Conservation (phyloP, 129 eudicot genomes). For the Sambucus nigra region DNA sequence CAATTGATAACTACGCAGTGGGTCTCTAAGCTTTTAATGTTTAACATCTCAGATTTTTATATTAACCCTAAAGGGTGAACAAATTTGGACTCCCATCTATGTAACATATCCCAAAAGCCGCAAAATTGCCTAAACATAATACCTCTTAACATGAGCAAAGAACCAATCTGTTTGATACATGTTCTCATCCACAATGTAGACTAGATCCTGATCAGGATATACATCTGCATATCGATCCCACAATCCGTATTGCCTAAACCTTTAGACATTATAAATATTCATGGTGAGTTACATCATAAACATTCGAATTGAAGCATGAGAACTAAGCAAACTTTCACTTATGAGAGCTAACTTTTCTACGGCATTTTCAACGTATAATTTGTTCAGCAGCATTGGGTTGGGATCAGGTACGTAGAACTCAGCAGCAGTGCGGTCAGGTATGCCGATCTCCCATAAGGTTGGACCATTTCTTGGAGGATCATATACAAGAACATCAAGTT, state of each 20-base stretch:
- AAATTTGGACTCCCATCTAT: too few species aligned
- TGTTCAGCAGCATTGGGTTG: conserved; percentile 28
- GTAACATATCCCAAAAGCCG: too few species aligned
- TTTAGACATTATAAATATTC: conserved; percentile 12
- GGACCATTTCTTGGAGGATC: conserved; percentile 64
- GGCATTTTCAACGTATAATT: conserved; percentile 15
- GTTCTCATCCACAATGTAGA: conserved; percentile 39
- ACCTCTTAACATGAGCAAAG: conserved; percentile 58
- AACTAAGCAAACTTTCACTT: too few species aligned
- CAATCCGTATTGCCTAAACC: conserved; percentile 78
- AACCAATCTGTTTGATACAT: conserved; percentile 49
- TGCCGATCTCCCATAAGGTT: conserved; percentile 73
- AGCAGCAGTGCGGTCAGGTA: conserved; percentile 64
- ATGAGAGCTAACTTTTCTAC: conserved; percentile 27
- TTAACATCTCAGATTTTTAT: too few species aligned
- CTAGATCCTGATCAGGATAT: conserved; percentile 47
- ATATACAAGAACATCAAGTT: conserved; percentile 28
- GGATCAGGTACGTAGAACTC: conserved; percentile 64
- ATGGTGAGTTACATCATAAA: background rate
- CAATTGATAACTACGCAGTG: too few species aligned
- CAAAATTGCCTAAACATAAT: too few species aligned
- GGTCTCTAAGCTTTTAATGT: too few species aligned
- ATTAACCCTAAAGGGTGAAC: too few species aligned
- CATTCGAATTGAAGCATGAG: background rate
- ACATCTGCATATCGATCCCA: conserved; percentile 57